A percentile compares a stretch with the other conserved stretches of the same genome.
phyloP scores from a whole-genome alignment of 1,284 basidiomycete genomes.

The Ustilago cynodontis region DNA sequence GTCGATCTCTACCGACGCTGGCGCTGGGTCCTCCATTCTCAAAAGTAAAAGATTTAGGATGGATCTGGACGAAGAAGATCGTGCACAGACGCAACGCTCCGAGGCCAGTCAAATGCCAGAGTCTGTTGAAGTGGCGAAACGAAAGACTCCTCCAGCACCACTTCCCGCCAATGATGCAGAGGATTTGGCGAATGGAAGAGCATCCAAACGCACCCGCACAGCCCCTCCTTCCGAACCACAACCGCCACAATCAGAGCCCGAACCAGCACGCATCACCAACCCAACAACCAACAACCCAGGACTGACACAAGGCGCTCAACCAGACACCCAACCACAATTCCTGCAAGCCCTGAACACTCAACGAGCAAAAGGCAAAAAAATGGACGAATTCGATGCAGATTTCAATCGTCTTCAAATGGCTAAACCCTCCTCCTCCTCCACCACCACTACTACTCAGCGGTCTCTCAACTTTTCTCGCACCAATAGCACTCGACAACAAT shows the following conservation, averaged over 20 bases:
- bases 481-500: background rate
- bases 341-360: slow-evolving; percentile 56
- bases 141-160: slow-evolving; percentile 23
- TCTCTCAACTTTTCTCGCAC: background rate
- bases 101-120: slow-evolving; percentile 1
- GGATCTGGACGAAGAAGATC: slow-evolving; percentile 54
- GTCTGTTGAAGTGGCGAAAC: slow-evolving; percentile 8
- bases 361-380: slow-evolving; percentile 42
- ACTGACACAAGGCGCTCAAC: slow-evolving; percentile 24
- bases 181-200: background rate
- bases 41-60: slow-evolving; percentile 44
- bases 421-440: slow-evolving; percentile 19
- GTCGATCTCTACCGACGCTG: background rate
- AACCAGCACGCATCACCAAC: slow-evolving; percentile 28
- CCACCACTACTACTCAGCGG: background rate
- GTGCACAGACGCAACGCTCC: slow-evolving; percentile 8
- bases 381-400: slow-evolving; percentile 62
- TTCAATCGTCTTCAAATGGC: slow-evolving; percentile 58
- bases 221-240: background rate
- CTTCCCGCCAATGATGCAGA: background rate
- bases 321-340: slow-evolving; percentile 55
- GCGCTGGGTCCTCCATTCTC: slow-evolving; percentile 10
- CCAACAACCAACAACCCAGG: slow-evolving; percentile 11
- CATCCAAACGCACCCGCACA: slow-evolving; percentile 26
- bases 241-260: background rate